Evolutionary conservation across 2,329 filamentous ascomycete species (phyloP).

Genomic region (Neopestalotiopsis rosae): DNA sequence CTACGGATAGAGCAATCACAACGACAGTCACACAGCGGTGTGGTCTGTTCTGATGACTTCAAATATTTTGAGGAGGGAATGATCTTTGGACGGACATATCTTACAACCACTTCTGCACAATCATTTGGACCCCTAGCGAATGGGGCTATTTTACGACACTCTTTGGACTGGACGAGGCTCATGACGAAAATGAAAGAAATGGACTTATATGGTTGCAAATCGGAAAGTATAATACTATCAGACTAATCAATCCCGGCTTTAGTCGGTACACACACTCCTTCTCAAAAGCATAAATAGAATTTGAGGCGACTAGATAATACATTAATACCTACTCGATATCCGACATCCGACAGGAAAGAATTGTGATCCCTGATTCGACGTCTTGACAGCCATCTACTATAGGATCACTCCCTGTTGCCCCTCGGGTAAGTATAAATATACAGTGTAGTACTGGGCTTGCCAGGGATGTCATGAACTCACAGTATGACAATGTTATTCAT

Average conservation of each 20-base stretch:
- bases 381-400: too few relatives aligned
- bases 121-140: conserved; percentile 26
- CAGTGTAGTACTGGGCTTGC: too few relatives aligned
- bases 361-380: too few relatives aligned
- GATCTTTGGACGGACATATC: conserved; percentile 25
- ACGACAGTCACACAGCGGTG: background rate
- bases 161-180: conserved; percentile 23
- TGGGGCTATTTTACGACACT: conserved; percentile 25
- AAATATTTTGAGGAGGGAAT: conserved; percentile 19
- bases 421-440: too few relatives aligned
- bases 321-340: background rate
- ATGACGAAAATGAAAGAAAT: conserved; percentile 5
- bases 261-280: conserved; percentile 3
- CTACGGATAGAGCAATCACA: background rate
- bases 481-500: too few relatives aligned
- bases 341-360: background rate
- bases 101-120: conserved; percentile 31
- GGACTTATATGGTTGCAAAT: background rate
- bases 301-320: background rate
- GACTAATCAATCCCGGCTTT: background rate
- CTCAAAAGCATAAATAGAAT: background rate
- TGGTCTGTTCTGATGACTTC: background rate
- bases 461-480: too few relatives aligned
- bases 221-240: background rate
- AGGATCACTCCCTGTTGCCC: too few relatives aligned